Base-by-base conservation (phyloP, 805 yeast genomes). In the Tetrapisispora namnaoensis region DNA sequence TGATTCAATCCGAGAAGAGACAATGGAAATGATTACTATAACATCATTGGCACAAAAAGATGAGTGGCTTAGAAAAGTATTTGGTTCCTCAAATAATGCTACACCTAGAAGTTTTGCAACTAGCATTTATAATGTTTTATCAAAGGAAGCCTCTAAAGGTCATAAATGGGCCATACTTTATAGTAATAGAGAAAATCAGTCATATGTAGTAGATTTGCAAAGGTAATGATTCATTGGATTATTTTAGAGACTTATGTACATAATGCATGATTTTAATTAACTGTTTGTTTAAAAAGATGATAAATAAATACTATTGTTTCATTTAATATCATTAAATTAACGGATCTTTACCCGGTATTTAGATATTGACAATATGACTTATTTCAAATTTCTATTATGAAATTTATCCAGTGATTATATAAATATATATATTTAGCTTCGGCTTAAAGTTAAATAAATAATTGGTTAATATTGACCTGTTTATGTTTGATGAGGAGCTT, bases 41-140 rank as follows among this genome's bases (percentile, higher is more conserved):
- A 83, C 90, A 0, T 83, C 95, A 0, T 66, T 87, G n/a, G 72
- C 74, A 28, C 88, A 79, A 53, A 82, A 79, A 45, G 95, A 87
- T 52, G 91, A 86, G 72, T 76, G 78, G 77, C 70, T 83, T 46
- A 76, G 95, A 57, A 84, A 86, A 55, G 88, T 91, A 4, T 63
- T 65, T 46, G 86, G 90, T 8, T 88, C 91, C 18, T 78, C 84
- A 2, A 80, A 86, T n/a, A 85, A 80, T 56, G 71, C 93, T 4
- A 74, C 82, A 1, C 95, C 95, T 16, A 74, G 88, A 63, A 87
- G 89, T 48, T 90, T 84, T 67, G 82, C 91, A 10, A 69, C 78
- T 18, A 82, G 80, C 49, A 82, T 93, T 14, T 84, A 84, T 63
- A 80, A 77, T 53, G 78, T 87, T 1, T 71, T 91, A 44, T 70